These are phyloP conservation scores for Cladobotryum protrusum DNA, from an alignment of 2,329 filamentous ascomycete species.

Conservation along the genomic window DNA sequence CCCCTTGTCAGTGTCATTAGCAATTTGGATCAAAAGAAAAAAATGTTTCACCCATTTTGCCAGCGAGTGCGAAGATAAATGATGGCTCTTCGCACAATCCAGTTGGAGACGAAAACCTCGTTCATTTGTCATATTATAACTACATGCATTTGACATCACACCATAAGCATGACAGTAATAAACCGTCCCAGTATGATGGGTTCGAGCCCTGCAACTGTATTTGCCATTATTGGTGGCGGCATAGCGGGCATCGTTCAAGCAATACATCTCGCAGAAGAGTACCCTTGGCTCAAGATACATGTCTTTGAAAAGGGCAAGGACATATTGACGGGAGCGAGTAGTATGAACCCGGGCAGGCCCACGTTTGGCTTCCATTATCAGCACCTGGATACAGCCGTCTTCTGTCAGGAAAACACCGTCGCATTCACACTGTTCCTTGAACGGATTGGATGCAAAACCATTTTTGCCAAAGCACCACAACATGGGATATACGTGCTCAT, in stretches of 20 bases:
- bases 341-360: slow-evolving; percentile 3
- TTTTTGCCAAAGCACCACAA: slow-evolving; percentile 2
- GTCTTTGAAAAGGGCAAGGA: slow-evolving; percentile 3
- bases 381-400: neutral
- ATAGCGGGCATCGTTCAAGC: slow-evolving; percentile 4
- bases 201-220: neutral
- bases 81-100: neutral
- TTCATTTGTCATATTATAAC: neutral
- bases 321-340: neutral
- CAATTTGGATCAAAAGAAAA: neutral
- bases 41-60: neutral
- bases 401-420: slow-evolving; percentile 6
- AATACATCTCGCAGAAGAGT: slow-evolving; percentile 1
- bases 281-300: neutral
- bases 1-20: neutral
- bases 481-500: slow-evolving; percentile 5
- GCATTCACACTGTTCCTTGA: slow-evolving; percentile 2
- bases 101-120: no score
- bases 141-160: neutral
- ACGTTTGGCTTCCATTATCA: slow-evolving; percentile 5
- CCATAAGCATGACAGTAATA: neutral
- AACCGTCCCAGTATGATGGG: neutral
- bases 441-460: neutral
- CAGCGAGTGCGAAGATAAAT: neutral
- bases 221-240: slow-evolving; percentile 3